phyloP scores from a whole-genome alignment of 176 grass and related monocot species.

The Bromus sterilis region DNA sequence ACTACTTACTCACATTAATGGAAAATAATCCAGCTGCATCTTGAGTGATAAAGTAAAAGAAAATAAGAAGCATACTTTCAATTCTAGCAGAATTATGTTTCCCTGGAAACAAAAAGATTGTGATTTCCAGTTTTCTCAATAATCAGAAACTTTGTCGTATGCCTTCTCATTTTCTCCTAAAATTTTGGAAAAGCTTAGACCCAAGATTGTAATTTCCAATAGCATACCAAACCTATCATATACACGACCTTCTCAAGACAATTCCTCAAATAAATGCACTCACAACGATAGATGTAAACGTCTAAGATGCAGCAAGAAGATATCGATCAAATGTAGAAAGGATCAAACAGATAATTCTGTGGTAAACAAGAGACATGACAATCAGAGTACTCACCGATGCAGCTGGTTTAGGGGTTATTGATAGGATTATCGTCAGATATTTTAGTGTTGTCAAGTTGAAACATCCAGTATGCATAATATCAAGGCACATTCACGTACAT shows the following conservation, averaged over 20 bases:
- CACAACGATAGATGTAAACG: not conserved
- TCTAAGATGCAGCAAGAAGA: not conserved
- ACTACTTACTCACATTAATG: not conserved
- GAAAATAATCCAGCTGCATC: not conserved
- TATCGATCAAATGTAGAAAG: not conserved
- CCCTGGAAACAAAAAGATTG: not conserved
- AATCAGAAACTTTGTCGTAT: not conserved
- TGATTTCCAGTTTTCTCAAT: not conserved
- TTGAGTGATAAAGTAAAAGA: not conserved
- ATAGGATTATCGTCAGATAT: no score
- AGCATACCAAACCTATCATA: not conserved
- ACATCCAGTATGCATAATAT: no score
- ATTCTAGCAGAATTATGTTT: not conserved
- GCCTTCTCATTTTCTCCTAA: not conserved
- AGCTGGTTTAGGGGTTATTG: no score
- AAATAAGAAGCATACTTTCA: not conserved
- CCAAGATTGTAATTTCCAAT: not conserved
- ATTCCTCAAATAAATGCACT: not conserved
- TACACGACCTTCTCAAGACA: not conserved
- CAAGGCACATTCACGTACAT: no score
- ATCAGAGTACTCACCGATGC: no score
- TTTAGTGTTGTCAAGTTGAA: no score
- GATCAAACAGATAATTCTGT: not conserved
- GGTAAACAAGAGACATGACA: no score
- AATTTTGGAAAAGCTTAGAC: not conserved